phyloP scores from a whole-genome alignment of 495 filamentous ascomycete species.

The Penicillium argentinense region DNA sequence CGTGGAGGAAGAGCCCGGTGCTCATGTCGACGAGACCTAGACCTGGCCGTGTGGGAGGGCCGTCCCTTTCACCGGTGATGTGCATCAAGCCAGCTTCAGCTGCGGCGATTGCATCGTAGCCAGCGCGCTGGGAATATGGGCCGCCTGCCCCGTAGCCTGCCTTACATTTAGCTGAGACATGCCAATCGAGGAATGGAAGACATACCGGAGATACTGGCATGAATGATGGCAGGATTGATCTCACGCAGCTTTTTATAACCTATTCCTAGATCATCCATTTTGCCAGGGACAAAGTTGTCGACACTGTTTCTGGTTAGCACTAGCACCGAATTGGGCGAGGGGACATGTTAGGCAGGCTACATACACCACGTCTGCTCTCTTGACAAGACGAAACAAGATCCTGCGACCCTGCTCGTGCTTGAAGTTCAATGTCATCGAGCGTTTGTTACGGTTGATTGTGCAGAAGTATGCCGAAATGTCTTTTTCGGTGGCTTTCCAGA shows the following conservation, averaged over 20 bases:
- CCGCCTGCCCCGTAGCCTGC: slow-evolving; percentile 78
- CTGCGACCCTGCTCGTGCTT: slow-evolving; percentile 67
- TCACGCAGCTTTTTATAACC: slow-evolving; percentile 68
- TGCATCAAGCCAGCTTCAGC: slow-evolving; percentile 92
- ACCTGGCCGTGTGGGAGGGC: slow-evolving; percentile 85
- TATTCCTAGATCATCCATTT: slow-evolving; percentile 75
- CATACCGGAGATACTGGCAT: slow-evolving; percentile 29
- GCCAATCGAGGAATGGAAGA: too few species aligned
- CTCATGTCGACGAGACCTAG: slow-evolving; percentile 88
- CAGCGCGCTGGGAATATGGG: slow-evolving; percentile 74
- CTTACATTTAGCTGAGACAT: neutral
- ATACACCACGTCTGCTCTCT: slow-evolving; percentile 70
- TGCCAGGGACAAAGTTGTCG: slow-evolving; percentile 86
- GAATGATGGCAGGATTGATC: slow-evolving; percentile 61
- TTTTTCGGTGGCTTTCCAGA: slow-evolving; percentile 19
- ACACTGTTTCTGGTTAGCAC: slow-evolving; percentile 39
- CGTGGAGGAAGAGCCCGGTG: slow-evolving; percentile 82
- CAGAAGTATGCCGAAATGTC: slow-evolving; percentile 24
- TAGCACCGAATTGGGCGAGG: neutral
- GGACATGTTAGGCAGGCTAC: neutral
- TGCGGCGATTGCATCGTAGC: slow-evolving; percentile 94
- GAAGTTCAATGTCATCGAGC: slow-evolving; percentile 79
- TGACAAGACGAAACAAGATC: slow-evolving; percentile 71
- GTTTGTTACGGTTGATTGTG: slow-evolving; percentile 80
- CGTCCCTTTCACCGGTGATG: slow-evolving; percentile 77